A percentile compares a stretch with the other conserved stretches of the same genome.
These are phyloP conservation scores for Sporopachydermia cereana DNA, from an alignment of 1,139 yeast species.

Conservation along the genomic window DNA sequence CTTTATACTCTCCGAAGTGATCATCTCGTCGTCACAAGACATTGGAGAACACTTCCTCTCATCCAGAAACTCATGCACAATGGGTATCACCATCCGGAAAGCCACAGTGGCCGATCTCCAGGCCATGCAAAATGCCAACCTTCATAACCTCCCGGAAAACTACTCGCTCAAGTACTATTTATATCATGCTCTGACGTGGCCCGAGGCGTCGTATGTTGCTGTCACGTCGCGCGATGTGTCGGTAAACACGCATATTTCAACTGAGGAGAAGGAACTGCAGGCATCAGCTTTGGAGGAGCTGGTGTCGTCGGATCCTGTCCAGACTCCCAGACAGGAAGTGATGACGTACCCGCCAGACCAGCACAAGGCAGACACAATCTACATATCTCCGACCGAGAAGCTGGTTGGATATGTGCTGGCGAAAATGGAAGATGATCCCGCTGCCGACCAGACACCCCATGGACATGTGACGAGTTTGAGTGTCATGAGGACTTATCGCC, in stretches of 20 bases:
- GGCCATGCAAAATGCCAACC: conserved; percentile 93
- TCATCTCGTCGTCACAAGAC: too few relatives aligned
- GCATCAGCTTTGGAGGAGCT: neutral
- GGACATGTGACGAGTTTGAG: conserved; percentile 93
- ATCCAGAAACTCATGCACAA: conserved; percentile 19
- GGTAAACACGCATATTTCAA: conserved; percentile 18
- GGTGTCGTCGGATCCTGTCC: neutral
- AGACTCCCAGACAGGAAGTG: conserved; percentile 11
- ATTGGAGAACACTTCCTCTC: too few relatives aligned
- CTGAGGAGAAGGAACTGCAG: conserved; percentile 1
- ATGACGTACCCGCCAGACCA: conserved; percentile 10
- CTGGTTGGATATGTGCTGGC: conserved; percentile 92
- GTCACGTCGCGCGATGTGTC: conserved; percentile 44
- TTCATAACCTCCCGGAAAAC: conserved; percentile 90
- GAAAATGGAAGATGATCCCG: conserved; percentile 92
- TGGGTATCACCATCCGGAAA: conserved; percentile 82
- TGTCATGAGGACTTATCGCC: conserved; percentile 89
- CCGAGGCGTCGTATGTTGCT: conserved; percentile 94
- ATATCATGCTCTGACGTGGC: conserved; percentile 94
- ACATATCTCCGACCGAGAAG: conserved; percentile 56
- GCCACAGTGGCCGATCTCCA: conserved; percentile 82
- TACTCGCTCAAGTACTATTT: conserved; percentile 85
- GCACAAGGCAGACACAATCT: conserved; percentile 36
- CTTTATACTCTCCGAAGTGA: too few relatives aligned
- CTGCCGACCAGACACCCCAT: conserved; percentile 60